A percentile compares a stretch with the other conserved stretches of the same genome.
Conservation (phyloP, 495 filamentous ascomycete species). For the Hyaloscypha bicolor region DNA sequence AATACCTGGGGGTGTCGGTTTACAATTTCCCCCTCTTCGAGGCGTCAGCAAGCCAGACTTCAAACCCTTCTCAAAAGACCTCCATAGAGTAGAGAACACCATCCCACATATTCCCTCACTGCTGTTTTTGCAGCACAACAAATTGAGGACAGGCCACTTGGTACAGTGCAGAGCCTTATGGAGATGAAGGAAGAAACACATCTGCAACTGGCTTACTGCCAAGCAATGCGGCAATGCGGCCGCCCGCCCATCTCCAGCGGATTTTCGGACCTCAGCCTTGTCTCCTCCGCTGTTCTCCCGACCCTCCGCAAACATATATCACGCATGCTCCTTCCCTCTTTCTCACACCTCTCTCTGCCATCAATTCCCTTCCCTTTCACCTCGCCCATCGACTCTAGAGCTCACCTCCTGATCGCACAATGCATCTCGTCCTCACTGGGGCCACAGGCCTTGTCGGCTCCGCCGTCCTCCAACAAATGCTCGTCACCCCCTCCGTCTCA, state of each 20-base stretch:
- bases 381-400: neutral
- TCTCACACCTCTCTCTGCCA: neutral
- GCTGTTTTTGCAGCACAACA: no score
- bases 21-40: no score
- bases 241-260: neutral
- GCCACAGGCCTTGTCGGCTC: constrained; percentile 74
- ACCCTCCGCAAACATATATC: neutral
- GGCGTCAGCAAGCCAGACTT: no score
- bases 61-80: no score
- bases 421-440: constrained; percentile 77
- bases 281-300: neutral
- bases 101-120: no score
- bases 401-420: constrained; percentile 26
- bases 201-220: neutral
- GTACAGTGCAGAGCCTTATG: no score
- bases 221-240: neutral
- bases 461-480: constrained; percentile 63
- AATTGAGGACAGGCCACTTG: no score
- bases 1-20: no score
- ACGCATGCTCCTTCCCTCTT: neutral
- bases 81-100: no score
- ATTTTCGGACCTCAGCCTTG: neutral
- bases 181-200: no score
- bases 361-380: neutral
- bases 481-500: constrained; percentile 55